A percentile compares a stretch with the other conserved stretches of the same genome.
Evolutionary conservation across 2,329 filamentous ascomycete species (phyloP).

Genomic region (Eutypella sp.): DNA sequence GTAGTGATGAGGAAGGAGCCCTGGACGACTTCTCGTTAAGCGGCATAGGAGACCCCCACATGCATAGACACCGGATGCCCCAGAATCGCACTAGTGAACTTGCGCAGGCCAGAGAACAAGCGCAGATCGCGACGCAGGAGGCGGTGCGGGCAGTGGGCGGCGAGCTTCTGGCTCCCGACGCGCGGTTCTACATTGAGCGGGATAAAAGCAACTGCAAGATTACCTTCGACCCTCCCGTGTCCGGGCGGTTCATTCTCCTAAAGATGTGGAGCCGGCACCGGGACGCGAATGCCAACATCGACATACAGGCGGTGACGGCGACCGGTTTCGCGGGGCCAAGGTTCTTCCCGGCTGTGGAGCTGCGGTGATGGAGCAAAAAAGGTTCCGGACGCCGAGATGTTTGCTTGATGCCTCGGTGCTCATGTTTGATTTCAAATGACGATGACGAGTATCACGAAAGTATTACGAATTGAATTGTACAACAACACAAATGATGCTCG

Average conservation of each 20-base stretch:
- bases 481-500: no score
- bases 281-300: slow-evolving; percentile 66
- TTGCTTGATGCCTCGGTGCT: no score
- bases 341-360: slow-evolving; percentile 68
- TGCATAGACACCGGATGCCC: slow-evolving; percentile 23
- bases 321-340: slow-evolving; percentile 82
- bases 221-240: slow-evolving; percentile 76
- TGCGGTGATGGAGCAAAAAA: slow-evolving; percentile 39
- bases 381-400: no score
- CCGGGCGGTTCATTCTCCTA: slow-evolving; percentile 76
- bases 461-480: no score
- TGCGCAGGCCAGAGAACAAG: slow-evolving; percentile 40
- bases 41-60: slow-evolving; percentile 6
- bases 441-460: no score
- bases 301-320: slow-evolving; percentile 80
- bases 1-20: slow-evolving; percentile 33
- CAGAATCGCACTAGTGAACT: slow-evolving; percentile 25
- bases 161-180: slow-evolving; percentile 65
- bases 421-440: no score
- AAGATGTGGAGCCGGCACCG: slow-evolving; percentile 83
- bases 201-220: slow-evolving; percentile 83
- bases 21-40: slow-evolving; percentile 29
- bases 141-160: slow-evolving; percentile 52
- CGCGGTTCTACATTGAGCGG: slow-evolving; percentile 77
- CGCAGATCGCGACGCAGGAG: slow-evolving; percentile 51